These are phyloP conservation scores for Actinidia arguta DNA, from an alignment of 179 eudicot genomes.

Conservation along the genomic window DNA sequence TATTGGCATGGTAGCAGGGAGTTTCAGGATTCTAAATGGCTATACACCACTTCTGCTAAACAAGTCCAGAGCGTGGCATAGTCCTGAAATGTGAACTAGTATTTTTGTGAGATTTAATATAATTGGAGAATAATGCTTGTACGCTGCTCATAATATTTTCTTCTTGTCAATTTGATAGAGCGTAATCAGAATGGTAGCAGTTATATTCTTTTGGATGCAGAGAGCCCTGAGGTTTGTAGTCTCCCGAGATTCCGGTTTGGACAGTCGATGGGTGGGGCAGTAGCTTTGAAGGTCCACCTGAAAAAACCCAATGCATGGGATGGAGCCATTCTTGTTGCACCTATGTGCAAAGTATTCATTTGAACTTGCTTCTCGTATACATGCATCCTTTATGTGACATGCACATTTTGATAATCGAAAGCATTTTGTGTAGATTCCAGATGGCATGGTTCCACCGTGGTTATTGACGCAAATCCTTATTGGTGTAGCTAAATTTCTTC, in stretches of 20 bases:
- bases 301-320: conserved; percentile 89
- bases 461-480: conserved; percentile 65
- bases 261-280: conserved; percentile 98
- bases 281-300: conserved; percentile 86
- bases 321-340: conserved; percentile 95
- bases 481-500: conserved; percentile 71
- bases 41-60: not conserved
- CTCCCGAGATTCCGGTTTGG: conserved; percentile 86
- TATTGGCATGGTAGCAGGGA: conserved; percentile 12
- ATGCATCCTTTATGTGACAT: not conserved
- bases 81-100: not conserved
- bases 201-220: conserved; percentile 43
- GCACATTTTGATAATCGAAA: not conserved
- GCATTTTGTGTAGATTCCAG: conserved; percentile 74
- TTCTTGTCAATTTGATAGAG: not conserved
- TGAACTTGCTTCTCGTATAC: conserved; percentile 16
- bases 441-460: conserved; percentile 86
- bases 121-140: not conserved
- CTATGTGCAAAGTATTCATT: conserved; percentile 91
- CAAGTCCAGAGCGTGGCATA: not conserved
- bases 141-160: not conserved
- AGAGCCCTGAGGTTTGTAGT: conserved; percentile 56
- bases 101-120: not conserved
- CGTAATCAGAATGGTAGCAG: not conserved
- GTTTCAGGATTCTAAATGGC: not conserved